Base-by-base conservation (phyloP, 148 eudicot species). In the Camellia sinensis region DNA sequence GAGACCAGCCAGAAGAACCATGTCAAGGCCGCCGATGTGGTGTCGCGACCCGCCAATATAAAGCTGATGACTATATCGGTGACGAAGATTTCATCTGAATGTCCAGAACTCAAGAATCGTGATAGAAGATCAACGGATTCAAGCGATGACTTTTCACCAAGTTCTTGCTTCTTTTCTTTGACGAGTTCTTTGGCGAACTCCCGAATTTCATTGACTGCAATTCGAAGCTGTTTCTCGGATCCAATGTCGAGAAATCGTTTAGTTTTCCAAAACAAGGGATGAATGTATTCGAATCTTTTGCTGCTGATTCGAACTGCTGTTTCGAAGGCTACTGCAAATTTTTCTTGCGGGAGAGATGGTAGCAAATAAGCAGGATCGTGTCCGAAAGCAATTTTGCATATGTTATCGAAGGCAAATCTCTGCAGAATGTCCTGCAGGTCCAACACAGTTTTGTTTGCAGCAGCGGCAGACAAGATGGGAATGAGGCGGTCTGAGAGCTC, bases 401-500 rank as follows among this genome's bases (percentile, higher is more conserved):
- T 29, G 37, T 29, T 29, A 29, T 29, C 37, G 37, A 29, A 29
- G 37, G 37, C 37, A 29, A 29, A 29, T 29, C 37, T 29, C 37
- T 29, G 37, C 37, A 29, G 37, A 29, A 29, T 29, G 37, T 29
- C 37, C 37, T 29, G 37, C 37, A 29, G 37, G 37, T 29, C 37
- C 37, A 29, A 29, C 37, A 29, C 37, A 29, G 37, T 29, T 29
- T 29, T 29, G 37, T 29, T 29, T 29, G 37, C 37, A 29, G 37
- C 37, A 29, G 37, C 37, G 37, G 37, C 37, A 29, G 37, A 29
- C 37, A 29, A 29, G 37, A 29, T 29, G 37, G 37, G 37, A 29
- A 29, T 29, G 4, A 87, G 69, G 6, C 90, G 88, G 8, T 76
- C 65, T 53, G 68, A 52, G 5, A 87, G 74, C 78, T 87, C 90